Evolutionary conservation across 441 rosid species (phyloP).

Genomic region (Gossypium davidsonii): DNA sequence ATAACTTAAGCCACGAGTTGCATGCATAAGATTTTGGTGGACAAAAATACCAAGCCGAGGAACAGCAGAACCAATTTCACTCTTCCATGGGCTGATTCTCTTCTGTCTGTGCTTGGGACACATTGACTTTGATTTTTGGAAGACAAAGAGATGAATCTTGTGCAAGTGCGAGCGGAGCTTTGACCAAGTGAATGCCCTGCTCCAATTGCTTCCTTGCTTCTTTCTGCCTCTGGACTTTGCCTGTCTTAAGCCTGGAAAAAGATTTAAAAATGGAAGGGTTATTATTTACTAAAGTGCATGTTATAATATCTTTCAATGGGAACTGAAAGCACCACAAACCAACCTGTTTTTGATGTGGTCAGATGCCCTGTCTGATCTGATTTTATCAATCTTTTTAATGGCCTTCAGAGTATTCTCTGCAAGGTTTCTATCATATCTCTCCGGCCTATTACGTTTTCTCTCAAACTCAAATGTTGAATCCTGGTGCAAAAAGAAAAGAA

Average conservation of each 20-base stretch:
- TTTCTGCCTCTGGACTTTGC: constrained; percentile 29
- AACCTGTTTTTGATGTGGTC: constrained; percentile 54
- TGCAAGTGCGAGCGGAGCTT: constrained; percentile 39
- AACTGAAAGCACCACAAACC: neutral
- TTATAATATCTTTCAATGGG: neutral
- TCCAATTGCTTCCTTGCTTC: constrained; percentile 40
- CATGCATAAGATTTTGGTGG: neutral
- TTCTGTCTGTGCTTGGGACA: constrained; percentile 28
- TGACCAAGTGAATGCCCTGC: constrained; percentile 42
- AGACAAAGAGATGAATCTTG: constrained; percentile 32
- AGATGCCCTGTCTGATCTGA: constrained; percentile 46
- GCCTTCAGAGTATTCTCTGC: constrained; percentile 59
- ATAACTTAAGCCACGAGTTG: neutral
- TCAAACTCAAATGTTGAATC: constrained; percentile 90
- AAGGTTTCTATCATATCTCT: constrained; percentile 78
- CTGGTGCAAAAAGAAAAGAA: constrained; percentile 14
- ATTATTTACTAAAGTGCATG: neutral
- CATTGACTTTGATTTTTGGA: constrained; percentile 56
- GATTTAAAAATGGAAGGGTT: neutral
- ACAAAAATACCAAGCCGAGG: neutral
- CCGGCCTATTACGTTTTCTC: constrained; percentile 89
- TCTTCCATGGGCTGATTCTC: constrained; percentile 70
- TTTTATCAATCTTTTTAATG: constrained; percentile 73
- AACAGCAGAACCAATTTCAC: constrained; percentile 22
- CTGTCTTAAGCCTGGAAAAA: constrained; percentile 45